Conservation (phyloP, 2,329 filamentous ascomycete species). For the Nemania sp. region DNA sequence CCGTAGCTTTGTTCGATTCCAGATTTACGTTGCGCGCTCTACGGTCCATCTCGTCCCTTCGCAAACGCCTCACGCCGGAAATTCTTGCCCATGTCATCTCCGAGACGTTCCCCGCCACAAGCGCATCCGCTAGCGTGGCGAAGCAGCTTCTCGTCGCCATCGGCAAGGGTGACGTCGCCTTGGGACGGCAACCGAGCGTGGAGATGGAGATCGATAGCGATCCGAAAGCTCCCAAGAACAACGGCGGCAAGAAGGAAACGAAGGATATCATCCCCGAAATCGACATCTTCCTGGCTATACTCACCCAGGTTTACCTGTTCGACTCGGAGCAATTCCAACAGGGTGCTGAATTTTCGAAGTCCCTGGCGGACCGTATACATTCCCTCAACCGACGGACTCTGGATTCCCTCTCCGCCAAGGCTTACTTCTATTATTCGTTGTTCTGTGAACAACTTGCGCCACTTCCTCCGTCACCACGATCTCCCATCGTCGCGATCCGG, state of each 20-base stretch:
- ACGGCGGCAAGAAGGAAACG: constrained; percentile 63
- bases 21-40: constrained; percentile 93
- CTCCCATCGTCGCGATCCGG: constrained; percentile 83
- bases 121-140: constrained; percentile 66
- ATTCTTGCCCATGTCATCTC: constrained; percentile 80
- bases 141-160: constrained; percentile 73
- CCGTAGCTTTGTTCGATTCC: constrained; percentile 89
- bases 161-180: constrained; percentile 66
- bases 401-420: constrained; percentile 90
- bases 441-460: constrained; percentile 92
- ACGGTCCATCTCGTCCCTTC: constrained; percentile 91
- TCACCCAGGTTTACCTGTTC: constrained; percentile 85
- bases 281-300: constrained; percentile 85
- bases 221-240: constrained; percentile 59
- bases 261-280: constrained; percentile 86
- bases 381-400: constrained; percentile 89
- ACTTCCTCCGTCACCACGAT: constrained; percentile 85
- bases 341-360: constrained; percentile 82
- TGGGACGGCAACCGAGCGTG: constrained; percentile 59
- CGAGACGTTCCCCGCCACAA: constrained; percentile 72
- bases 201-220: constrained; percentile 79
- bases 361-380: constrained; percentile 83
- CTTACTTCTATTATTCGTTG: constrained; percentile 97
- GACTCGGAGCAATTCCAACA: constrained; percentile 81
- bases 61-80: constrained; percentile 84